phyloP scores from a whole-genome alignment of 495 filamentous ascomycete species.

The Xeromyces bisporus region DNA sequence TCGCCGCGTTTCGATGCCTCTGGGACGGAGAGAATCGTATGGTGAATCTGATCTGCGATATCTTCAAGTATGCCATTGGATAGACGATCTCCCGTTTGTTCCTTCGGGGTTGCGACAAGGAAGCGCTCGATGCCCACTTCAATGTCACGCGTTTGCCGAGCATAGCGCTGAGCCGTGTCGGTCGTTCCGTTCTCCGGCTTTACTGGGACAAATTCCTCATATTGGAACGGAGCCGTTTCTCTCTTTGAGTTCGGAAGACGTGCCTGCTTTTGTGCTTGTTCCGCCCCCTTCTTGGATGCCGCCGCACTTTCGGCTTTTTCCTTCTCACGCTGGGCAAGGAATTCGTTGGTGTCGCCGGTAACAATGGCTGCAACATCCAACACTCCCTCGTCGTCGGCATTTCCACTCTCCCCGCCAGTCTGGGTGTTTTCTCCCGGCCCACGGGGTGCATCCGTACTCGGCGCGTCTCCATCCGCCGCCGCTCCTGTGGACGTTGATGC shows the following conservation, averaged over 20 bases:
- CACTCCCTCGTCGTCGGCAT: slow-evolving; percentile 62
- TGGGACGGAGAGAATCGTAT: slow-evolving; percentile 57
- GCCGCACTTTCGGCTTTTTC: slow-evolving; percentile 77
- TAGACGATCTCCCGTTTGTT: slow-evolving; percentile 14
- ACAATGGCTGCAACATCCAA: slow-evolving; percentile 92
- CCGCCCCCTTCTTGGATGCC: slow-evolving; percentile 43
- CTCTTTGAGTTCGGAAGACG: slow-evolving; percentile 72
- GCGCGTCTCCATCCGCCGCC: slow-evolving; percentile 14
- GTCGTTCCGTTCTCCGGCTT: slow-evolving; percentile 23
- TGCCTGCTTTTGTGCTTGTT: slow-evolving; percentile 30
- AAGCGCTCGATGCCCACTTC: slow-evolving; percentile 84
- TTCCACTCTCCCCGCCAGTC: slow-evolving; percentile 23
- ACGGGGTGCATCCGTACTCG: slow-evolving; percentile 21
- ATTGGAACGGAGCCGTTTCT: slow-evolving; percentile 59
- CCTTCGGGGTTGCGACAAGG: slow-evolving; percentile 41
- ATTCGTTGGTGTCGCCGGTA: slow-evolving; percentile 82
- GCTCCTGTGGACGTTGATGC: slow-evolving; percentile 38
- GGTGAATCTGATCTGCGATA: slow-evolving; percentile 68
- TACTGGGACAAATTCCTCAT: slow-evolving; percentile 53
- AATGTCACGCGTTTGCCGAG: slow-evolving; percentile 44
- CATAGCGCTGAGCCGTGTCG: slow-evolving; percentile 15
- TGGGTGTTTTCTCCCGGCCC: slow-evolving; percentile 37
- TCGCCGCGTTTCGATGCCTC: slow-evolving; percentile 64
- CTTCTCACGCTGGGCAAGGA: slow-evolving; percentile 76
- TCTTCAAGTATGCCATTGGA: slow-evolving; percentile 55